These are phyloP conservation scores for Phytophthora meadii DNA, from an alignment of 352 stramenopile species.

Conservation along the genomic window DNA sequence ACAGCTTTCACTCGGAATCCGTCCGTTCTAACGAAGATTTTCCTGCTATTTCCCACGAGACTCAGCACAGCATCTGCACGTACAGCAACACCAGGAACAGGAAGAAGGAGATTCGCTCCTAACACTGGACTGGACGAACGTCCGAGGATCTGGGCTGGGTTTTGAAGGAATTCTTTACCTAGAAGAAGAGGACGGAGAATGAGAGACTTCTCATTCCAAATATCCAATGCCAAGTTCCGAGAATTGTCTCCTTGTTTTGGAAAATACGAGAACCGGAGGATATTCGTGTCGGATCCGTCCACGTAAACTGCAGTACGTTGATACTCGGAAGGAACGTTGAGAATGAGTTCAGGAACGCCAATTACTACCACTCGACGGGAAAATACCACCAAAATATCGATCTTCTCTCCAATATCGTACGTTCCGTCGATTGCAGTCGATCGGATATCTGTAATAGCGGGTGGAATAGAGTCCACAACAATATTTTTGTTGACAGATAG, in stretches of 20 bases:
- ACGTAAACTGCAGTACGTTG: conserved; percentile 56
- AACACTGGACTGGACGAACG: conserved; percentile 41
- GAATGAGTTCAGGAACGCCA: conserved; percentile 48
- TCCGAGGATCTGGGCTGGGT: conserved; percentile 49
- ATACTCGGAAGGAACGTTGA: conserved; percentile 54
- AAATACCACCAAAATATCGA: conserved; percentile 65
- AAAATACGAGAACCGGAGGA: conserved; percentile 64
- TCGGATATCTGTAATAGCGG: conserved; percentile 52
- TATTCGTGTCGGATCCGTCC: conserved; percentile 50
- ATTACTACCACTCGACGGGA: conserved; percentile 57
- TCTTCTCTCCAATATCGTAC: conserved; percentile 65
- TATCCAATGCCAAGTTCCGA: conserved; percentile 49
- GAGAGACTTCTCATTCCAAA: conserved; percentile 47
- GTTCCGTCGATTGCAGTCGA: conserved; percentile 55
- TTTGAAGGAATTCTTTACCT: conserved; percentile 33
- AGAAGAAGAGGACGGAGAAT: conserved; percentile 47
- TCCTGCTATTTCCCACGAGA: conserved; percentile 63
- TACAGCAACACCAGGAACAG: conserved; percentile 47
- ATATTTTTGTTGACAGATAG: conserved; percentile 52
- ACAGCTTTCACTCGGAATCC: conserved; percentile 52
- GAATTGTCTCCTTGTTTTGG: conserved; percentile 54
- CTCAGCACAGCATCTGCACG: conserved; percentile 60
- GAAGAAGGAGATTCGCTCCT: conserved; percentile 54
- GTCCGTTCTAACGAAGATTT: conserved; percentile 74
- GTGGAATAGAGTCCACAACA: conserved; percentile 53